A percentile compares a stretch with the other conserved stretches of the same genome.
Conservation (phyloP, 371 early-diverging fungal genomes). For the Mortierella sp. region DNA sequence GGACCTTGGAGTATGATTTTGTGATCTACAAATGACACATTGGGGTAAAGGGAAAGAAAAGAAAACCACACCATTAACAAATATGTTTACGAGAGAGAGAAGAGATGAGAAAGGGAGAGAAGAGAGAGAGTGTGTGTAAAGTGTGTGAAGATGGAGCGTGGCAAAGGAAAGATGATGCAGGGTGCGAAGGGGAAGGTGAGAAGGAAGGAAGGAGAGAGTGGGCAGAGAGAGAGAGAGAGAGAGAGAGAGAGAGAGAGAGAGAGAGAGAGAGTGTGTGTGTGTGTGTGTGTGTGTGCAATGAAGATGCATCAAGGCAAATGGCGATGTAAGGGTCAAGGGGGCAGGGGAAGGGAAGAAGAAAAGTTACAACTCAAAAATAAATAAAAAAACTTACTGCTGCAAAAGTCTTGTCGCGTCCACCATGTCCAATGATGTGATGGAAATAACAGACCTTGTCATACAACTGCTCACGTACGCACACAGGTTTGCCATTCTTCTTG, state of each 20-base stretch:
- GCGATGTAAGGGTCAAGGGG: constrained; percentile 3
- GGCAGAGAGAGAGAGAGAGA: not conserved
- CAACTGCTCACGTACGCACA: constrained; percentile 53
- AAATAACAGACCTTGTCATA: constrained; percentile 57
- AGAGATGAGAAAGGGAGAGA: not conserved
- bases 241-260: not conserved
- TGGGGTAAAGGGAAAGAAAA: not conserved
- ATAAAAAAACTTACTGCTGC: constrained; percentile 46
- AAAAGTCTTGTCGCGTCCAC: constrained; percentile 58
- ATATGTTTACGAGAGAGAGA: not conserved
- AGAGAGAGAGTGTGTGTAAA: not conserved
- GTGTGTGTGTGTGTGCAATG: not conserved
- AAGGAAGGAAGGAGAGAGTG: not conserved
- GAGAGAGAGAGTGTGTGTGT: too few species aligned
- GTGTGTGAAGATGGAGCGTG: not conserved
- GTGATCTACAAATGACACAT: constrained; percentile 36
- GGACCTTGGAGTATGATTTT: constrained; percentile 57
- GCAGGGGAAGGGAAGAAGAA: not conserved
- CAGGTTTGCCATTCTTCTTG: constrained; percentile 57
- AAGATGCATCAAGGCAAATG: not conserved
- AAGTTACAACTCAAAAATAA: not conserved
- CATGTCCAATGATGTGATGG: constrained; percentile 55
- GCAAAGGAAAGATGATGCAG: not conserved
- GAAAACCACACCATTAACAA: not conserved
- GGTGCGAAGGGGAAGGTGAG: not conserved